Percentiles rank a stretch among this genome's conserved stretches.
phyloP scores from a whole-genome alignment of 2,329 filamentous ascomycete species.

The Microcyclospora tardicrescens region DNA sequence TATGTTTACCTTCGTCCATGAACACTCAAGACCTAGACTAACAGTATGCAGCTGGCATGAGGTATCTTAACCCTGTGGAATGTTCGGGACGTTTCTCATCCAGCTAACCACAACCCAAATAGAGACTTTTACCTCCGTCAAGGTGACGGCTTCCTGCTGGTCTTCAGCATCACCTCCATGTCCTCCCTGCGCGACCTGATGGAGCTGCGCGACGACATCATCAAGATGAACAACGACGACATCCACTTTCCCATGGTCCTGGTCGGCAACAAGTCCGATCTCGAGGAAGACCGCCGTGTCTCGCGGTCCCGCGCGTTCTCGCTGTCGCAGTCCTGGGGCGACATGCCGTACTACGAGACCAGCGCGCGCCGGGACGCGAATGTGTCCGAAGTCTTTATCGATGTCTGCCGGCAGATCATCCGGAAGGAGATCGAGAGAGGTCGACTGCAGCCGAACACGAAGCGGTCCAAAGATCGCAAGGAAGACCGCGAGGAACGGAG shows the following conservation, averaged over 20 bases:
- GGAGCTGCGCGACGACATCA: slow-evolving; percentile 75
- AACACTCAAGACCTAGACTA: slow-evolving; percentile 1
- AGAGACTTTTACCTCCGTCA: slow-evolving; percentile 87
- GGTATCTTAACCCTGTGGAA: slow-evolving; percentile 3
- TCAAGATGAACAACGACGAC: slow-evolving; percentile 80
- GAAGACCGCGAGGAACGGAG: neutral
- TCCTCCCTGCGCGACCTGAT: slow-evolving; percentile 73
- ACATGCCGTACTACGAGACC: slow-evolving; percentile 81
- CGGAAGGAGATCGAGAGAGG: slow-evolving; percentile 15
- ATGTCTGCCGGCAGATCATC: slow-evolving; percentile 27
- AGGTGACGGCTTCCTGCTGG: slow-evolving; percentile 79
- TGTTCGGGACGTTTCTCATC: slow-evolving; percentile 1
- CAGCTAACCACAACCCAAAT: slow-evolving; percentile 1
- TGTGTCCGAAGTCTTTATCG: slow-evolving; percentile 71
- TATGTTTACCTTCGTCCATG: slow-evolving; percentile 36
- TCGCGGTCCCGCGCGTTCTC: slow-evolving; percentile 68
- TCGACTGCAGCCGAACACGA: too few species aligned
- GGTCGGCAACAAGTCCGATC: slow-evolving; percentile 81
- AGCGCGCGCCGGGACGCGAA: slow-evolving; percentile 73
- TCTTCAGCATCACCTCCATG: slow-evolving; percentile 79
- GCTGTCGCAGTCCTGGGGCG: slow-evolving; percentile 75
- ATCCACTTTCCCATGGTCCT: slow-evolving; percentile 56
- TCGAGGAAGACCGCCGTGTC: slow-evolving; percentile 73
- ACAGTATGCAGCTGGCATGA: slow-evolving; percentile 12
- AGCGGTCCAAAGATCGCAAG: too few species aligned